phyloP scores from a whole-genome alignment of 257 asterid genomes.

The Pogostemon cablin region DNA sequence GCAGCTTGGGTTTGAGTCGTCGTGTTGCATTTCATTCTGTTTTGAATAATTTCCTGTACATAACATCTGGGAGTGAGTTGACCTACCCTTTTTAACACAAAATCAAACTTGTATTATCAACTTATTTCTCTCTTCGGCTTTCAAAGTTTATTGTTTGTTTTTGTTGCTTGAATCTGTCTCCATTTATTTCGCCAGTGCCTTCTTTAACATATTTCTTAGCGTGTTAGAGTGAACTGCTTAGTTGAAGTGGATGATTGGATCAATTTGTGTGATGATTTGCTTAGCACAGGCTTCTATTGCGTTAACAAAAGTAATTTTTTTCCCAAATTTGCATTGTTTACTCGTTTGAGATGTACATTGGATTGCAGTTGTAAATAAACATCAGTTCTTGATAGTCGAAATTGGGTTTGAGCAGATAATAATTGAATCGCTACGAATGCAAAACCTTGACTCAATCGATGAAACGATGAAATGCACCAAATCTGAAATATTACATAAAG shows the following conservation, averaged over 20 bases:
- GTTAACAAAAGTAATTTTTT: too few relatives aligned
- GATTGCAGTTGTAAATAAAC: too few relatives aligned
- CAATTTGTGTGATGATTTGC: neutral
- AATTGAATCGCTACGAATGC: too few relatives aligned
- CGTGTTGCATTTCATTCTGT: constrained; percentile 33
- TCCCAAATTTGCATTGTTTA: too few relatives aligned
- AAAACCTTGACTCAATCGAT: too few relatives aligned
- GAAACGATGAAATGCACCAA: neutral
- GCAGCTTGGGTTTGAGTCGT: neutral
- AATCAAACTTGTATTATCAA: constrained; percentile 37
- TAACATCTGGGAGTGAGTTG: constrained; percentile 42
- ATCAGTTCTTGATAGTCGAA: too few relatives aligned
- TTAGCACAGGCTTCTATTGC: neutral
- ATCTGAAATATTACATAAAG: neutral
- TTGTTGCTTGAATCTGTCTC: constrained; percentile 18
- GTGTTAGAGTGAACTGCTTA: neutral
- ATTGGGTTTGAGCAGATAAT: too few relatives aligned
- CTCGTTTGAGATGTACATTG: too few relatives aligned
- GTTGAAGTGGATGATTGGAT: neutral
- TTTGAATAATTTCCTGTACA: constrained; percentile 59
- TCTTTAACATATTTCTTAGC: neutral
- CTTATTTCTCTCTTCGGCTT: constrained; percentile 25
- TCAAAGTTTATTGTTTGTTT: constrained; percentile 26
- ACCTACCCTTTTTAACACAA: constrained; percentile 27
- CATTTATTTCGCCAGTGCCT: neutral